These are phyloP conservation scores for Botrytis elliptica DNA, from an alignment of 2,329 filamentous ascomycete genomes.

Conservation along the genomic window DNA sequence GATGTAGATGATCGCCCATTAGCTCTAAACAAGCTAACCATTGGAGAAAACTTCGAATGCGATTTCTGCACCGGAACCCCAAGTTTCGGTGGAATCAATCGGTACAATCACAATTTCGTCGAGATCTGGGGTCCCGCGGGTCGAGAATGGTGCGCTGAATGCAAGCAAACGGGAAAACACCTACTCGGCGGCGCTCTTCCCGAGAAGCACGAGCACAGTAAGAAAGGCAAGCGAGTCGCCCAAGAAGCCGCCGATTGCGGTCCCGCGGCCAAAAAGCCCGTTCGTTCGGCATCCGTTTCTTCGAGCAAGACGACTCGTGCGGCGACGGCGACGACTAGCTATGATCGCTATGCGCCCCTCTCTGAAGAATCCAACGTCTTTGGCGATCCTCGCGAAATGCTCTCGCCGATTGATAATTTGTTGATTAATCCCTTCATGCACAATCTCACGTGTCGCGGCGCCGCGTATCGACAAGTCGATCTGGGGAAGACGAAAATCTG, in stretches of 20 bases:
- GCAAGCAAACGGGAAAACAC: background rate
- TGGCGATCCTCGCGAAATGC: background rate
- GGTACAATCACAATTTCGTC: background rate
- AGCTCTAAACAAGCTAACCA: background rate
- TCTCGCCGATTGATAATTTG: background rate
- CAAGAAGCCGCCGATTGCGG: background rate
- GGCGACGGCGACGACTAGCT: background rate
- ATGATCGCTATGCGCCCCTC: background rate
- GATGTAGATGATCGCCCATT: background rate
- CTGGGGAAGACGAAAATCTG: slow-evolving; percentile 1
- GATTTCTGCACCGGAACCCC: background rate
- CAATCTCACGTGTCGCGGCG: slow-evolving; percentile 5
- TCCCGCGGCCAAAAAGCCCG: background rate
- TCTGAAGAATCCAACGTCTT: background rate
- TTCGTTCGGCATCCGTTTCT: background rate
- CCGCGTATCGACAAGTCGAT: background rate
- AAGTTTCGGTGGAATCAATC: background rate
- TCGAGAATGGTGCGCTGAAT: background rate
- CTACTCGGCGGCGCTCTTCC: background rate
- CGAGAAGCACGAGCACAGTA: background rate
- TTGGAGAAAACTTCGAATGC: background rate
- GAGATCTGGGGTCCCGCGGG: background rate
- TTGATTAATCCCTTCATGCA: slow-evolving; percentile 15
- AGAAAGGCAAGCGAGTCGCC: background rate
- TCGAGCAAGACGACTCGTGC: background rate